Evolutionary conservation across 2,329 filamentous ascomycete genomes (phyloP).

Genomic region (Tolypocladium tundrense): DNA sequence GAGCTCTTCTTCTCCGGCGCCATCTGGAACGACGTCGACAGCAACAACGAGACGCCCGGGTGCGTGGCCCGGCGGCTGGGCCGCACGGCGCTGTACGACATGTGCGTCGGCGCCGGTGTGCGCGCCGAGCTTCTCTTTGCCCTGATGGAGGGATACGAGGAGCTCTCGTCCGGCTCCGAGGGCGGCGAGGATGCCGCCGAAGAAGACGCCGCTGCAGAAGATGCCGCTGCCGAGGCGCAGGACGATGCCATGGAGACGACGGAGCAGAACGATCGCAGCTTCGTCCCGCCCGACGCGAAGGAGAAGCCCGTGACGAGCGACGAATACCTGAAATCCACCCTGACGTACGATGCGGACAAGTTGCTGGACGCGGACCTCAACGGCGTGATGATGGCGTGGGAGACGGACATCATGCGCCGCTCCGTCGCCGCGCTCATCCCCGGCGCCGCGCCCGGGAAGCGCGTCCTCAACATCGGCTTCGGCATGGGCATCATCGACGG

Average conservation of each 20-base stretch:
- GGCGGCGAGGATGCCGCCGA: constrained; percentile 33
- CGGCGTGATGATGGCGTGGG: constrained; percentile 92
- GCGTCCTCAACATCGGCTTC: constrained; percentile 77
- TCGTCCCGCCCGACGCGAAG: constrained; percentile 23
- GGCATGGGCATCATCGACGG: constrained; percentile 84
- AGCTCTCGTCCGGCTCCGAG: constrained; percentile 49
- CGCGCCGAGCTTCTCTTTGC: constrained; percentile 80
- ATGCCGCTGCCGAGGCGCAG: constrained; percentile 19
- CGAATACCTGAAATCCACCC: constrained; percentile 56
- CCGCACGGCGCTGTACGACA: constrained; percentile 60
- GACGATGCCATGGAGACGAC: constrained; percentile 15
- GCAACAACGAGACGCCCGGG: constrained; percentile 79
- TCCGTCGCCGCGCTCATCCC: constrained; percentile 59
- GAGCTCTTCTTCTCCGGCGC: constrained; percentile 79
- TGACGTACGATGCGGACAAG: constrained; percentile 55
- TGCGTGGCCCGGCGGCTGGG: constrained; percentile 70
- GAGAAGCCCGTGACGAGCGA: constrained; percentile 48
- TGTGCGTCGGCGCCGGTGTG: constrained; percentile 83
- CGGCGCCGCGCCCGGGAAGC: constrained; percentile 38
- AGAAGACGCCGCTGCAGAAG: constrained; percentile 20
- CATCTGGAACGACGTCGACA: constrained; percentile 94
- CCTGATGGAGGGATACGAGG: constrained; percentile 72
- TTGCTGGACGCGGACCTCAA: constrained; percentile 68
- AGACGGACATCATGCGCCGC: constrained; percentile 73
- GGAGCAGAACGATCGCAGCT: constrained; percentile 16